Evolutionary conservation across 495 filamentous ascomycete genomes (phyloP).

Genomic region (Astrothelium macrocarpum): DNA sequence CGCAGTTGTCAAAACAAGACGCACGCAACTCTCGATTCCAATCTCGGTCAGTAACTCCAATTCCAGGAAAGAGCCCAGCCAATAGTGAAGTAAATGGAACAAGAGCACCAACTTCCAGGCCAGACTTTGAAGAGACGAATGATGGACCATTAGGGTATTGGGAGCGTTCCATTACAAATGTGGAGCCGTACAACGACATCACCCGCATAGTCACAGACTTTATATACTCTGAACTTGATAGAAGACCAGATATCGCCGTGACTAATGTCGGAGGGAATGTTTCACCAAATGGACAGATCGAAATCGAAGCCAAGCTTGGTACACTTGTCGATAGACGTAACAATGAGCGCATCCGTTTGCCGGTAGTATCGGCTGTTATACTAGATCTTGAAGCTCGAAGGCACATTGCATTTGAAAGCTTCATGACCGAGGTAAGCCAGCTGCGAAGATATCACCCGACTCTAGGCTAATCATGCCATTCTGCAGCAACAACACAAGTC

Average conservation of each 20-base stretch:
- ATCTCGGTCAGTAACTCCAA: neutral
- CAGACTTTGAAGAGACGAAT: neutral
- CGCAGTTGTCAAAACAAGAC: conserved; percentile 21
- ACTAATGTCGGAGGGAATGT: conserved; percentile 40
- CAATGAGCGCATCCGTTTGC: conserved; percentile 54
- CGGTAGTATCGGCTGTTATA: conserved; percentile 56
- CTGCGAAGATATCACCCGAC: neutral
- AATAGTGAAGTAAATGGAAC: neutral
- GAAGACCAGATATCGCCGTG: conserved; percentile 34
- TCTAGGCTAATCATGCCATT: neutral
- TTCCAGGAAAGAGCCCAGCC: neutral
- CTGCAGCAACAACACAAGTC: conserved; percentile 60
- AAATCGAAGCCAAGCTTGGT: conserved; percentile 89
- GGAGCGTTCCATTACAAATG: neutral
- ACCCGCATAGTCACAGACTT: conserved; percentile 46
- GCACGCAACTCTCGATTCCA: conserved; percentile 12
- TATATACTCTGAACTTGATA: conserved; percentile 54
- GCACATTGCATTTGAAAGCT: conserved; percentile 58
- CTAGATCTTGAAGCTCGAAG: conserved; percentile 43
- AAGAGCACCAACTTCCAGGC: neutral
- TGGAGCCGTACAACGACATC: neutral
- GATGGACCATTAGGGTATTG: conserved; percentile 2
- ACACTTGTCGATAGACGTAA: conserved; percentile 62
- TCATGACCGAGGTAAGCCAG: conserved; percentile 69
- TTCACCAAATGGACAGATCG: conserved; percentile 26